Conservation (phyloP, 1,284 basidiomycete genomes). For the Earliella scabrosa region DNA sequence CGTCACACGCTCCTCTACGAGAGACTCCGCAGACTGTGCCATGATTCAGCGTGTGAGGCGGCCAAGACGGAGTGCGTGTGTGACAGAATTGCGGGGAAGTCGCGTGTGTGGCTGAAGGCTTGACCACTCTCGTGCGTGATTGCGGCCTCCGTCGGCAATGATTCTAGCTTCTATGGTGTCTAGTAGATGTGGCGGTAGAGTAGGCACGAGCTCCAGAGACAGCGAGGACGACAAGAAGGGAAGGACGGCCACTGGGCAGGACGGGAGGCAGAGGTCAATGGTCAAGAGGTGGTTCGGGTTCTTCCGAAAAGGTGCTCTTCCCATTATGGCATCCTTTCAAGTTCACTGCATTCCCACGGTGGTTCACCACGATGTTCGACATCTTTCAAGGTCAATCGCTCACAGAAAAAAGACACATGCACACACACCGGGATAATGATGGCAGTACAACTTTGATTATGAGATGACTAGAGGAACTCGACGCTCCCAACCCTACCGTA, state of each 20-base stretch:
- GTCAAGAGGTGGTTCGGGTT: constrained; percentile 17
- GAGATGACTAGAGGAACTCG: background rate
- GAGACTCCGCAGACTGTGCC: constrained; percentile 20
- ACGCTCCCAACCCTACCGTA: background rate
- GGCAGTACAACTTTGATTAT: background rate
- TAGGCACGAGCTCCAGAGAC: background rate
- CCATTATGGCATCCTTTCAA: constrained; percentile 14
- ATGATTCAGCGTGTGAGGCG: constrained; percentile 11
- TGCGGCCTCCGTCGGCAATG: background rate
- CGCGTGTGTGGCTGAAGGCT: constrained; percentile 26
- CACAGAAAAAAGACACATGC: background rate
- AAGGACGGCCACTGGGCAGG: background rate
- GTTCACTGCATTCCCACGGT: constrained; percentile 8
- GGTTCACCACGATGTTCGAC: too few relatives aligned
- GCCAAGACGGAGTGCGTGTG: constrained; percentile 10
- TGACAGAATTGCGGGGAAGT: constrained; percentile 21
- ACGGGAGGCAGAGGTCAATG: constrained; percentile 11
- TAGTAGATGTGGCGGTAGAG: background rate
- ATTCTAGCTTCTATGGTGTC: background rate
- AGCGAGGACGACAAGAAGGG: background rate
- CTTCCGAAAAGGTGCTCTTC: constrained; percentile 19
- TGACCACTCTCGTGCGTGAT: constrained; percentile 1
- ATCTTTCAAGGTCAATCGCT: too few relatives aligned
- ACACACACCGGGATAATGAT: too few relatives aligned
- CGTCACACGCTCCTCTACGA: constrained; percentile 45